phyloP scores from a whole-genome alignment of 768 basidiomycete species.

The Boletus huronensis region DNA sequence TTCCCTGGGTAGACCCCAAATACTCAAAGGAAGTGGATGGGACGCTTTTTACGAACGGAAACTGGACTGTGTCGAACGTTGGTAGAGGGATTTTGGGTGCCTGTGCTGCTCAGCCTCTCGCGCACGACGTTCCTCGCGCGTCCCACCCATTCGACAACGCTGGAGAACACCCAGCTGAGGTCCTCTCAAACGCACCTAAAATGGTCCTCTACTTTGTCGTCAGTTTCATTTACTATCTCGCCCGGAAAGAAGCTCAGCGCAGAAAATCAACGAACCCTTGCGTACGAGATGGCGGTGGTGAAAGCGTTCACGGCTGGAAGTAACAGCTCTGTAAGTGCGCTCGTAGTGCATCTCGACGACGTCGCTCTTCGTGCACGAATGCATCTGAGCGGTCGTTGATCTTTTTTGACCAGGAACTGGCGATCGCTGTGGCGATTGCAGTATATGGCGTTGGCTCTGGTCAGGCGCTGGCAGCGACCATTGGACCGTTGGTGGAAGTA shows the following conservation, averaged over 20 bases:
- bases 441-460: conserved; percentile 75
- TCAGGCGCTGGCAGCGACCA: conserved; percentile 78
- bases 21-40: no score
- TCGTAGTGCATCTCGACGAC: not conserved
- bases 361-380: not conserved
- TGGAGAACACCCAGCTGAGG: not conserved
- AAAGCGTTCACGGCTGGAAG: conserved; percentile 79
- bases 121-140: no score
- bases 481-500: conserved; percentile 76
- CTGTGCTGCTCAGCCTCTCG: no score
- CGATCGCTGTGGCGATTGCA: conserved; percentile 78
- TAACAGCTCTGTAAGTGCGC: conserved; percentile 64
- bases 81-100: no score
- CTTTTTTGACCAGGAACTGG: conserved; percentile 53
- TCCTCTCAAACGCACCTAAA: not conserved
- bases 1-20: no score
- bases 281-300: conserved; percentile 71
- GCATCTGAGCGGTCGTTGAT: not conserved
- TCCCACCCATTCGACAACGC: not conserved
- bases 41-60: no score
- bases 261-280: conserved; percentile 17
- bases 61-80: no score
- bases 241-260: conserved; percentile 29
- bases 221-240: conserved; percentile 51
- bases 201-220: conserved; percentile 74